Evolutionary conservation across 768 basidiomycete genomes (phyloP).

Genomic region (Tricholoma furcatifolium): DNA sequence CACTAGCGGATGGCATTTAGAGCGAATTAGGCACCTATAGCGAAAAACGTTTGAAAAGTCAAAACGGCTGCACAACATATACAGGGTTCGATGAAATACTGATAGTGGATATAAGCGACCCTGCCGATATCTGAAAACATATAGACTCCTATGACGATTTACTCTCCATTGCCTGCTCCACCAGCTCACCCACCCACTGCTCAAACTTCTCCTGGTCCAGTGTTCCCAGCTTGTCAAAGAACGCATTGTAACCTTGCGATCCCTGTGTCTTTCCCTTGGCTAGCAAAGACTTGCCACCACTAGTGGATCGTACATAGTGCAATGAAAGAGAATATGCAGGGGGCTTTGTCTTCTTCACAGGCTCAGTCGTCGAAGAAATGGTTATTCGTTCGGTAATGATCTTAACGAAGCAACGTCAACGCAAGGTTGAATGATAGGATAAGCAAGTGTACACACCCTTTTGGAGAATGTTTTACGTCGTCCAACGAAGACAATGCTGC

Average conservation of each 20-base stretch:
- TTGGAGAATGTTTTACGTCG: slow-evolving; percentile 89
- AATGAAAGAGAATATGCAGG: slow-evolving; percentile 69
- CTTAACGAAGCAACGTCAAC: slow-evolving; percentile 51
- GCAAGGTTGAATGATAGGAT: neutral
- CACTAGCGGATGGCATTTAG: no score
- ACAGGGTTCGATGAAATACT: neutral
- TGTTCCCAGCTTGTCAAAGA: slow-evolving; percentile 80
- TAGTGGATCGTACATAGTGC: slow-evolving; percentile 76
- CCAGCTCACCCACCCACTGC: slow-evolving; percentile 73
- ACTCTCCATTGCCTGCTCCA: slow-evolving; percentile 72
- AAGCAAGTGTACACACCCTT: slow-evolving; percentile 54
- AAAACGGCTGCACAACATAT: neutral
- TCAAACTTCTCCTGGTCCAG: slow-evolving; percentile 79
- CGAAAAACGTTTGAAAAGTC: neutral
- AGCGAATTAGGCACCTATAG: neutral
- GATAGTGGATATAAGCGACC: slow-evolving; percentile 1
- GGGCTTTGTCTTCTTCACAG: slow-evolving; percentile 49
- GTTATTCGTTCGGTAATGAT: slow-evolving; percentile 91
- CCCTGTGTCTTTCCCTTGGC: slow-evolving; percentile 63
- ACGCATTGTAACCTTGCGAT: slow-evolving; percentile 59
- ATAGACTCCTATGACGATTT: slow-evolving; percentile 36
- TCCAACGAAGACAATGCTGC: slow-evolving; percentile 82
- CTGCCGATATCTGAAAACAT: neutral
- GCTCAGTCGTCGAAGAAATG: slow-evolving; percentile 65
- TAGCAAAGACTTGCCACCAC: slow-evolving; percentile 83